Conservation (phyloP, 805 yeast species). For the Metschnikowia hibisci region DNA sequence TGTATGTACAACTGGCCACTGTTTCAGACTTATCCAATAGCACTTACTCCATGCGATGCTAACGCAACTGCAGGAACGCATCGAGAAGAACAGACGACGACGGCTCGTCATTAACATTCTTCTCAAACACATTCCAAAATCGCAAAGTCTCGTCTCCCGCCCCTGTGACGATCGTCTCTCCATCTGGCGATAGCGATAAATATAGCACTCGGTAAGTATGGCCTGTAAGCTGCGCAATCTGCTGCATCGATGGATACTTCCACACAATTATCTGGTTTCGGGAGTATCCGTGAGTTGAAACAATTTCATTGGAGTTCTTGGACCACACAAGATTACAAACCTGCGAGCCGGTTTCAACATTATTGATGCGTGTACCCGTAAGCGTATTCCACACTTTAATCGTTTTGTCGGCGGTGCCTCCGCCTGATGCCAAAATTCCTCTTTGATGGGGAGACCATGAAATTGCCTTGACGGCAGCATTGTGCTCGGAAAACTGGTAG, state of each 20-base stretch:
- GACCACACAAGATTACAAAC: constrained; percentile 95
- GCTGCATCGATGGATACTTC: constrained; percentile 92
- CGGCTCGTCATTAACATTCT: constrained; percentile 53
- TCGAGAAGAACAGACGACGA: constrained; percentile 64
- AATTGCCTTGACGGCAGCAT: constrained; percentile 93
- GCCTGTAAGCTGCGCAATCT: constrained; percentile 88
- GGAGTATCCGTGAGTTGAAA: constrained; percentile 92
- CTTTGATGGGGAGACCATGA: constrained; percentile 98
- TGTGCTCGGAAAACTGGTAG: constrained; percentile 73
- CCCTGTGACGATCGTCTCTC: constrained; percentile 94
- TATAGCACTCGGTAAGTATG: constrained; percentile 91
- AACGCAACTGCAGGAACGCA: constrained; percentile 72
- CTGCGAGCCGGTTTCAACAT: constrained; percentile 94
- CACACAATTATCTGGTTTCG: constrained; percentile 87
- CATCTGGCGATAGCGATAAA: constrained; percentile 89
- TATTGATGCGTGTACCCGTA: constrained; percentile 68
- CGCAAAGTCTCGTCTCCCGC: constrained; percentile 97
- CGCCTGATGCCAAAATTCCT: constrained; percentile 91
- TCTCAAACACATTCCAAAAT: constrained; percentile 93
- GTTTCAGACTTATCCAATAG: too few relatives aligned
- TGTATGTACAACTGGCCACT: too few relatives aligned
- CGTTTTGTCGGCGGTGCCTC: constrained; percentile 91
- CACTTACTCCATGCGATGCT: not conserved
- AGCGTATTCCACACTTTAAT: constrained; percentile 91
- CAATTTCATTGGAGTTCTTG: constrained; percentile 83